phyloP scores from a whole-genome alignment of 306 rosid genomes.

The Sesbania bispinosa region DNA sequence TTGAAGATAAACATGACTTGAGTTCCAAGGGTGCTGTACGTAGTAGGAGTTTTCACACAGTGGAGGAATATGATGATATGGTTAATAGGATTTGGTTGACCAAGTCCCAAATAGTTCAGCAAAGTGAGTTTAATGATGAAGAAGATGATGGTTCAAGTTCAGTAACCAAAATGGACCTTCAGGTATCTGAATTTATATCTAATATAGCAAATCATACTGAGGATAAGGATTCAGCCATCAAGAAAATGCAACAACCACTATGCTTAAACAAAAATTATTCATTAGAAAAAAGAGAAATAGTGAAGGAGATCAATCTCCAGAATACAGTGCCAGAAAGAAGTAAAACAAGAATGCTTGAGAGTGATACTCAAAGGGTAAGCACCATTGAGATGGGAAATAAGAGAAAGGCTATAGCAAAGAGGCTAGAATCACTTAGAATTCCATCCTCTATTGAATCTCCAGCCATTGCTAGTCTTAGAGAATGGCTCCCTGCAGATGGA shows the following conservation, averaged over 20 bases:
- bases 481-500: constrained; percentile 35
- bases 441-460: constrained; percentile 35
- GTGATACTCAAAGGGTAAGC: background rate
- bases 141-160: constrained; percentile 16
- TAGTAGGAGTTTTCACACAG: constrained; percentile 47
- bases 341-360: background rate
- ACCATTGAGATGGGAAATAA: constrained; percentile 33
- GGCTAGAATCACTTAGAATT: constrained; percentile 41
- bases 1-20: constrained; percentile 20
- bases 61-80: constrained; percentile 46
- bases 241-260: constrained; percentile 12
- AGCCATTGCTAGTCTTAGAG: constrained; percentile 39
- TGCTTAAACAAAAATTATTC: background rate
- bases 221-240: constrained; percentile 18
- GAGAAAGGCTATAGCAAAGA: constrained; percentile 41
- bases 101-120: background rate
- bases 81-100: constrained; percentile 14
- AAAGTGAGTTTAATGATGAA: constrained; percentile 16
- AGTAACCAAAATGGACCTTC: constrained; percentile 2
- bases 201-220: background rate
- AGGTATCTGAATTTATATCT: constrained; percentile 6
- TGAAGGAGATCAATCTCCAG: constrained; percentile 27
- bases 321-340: constrained; percentile 21
- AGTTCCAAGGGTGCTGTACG: constrained; percentile 22
- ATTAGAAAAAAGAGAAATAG: constrained; percentile 15